Evolutionary conservation across 139 green algal species (phyloP), one percentile per base, ranked within the genome.

Genomic region (Volvox africanus): DNA sequence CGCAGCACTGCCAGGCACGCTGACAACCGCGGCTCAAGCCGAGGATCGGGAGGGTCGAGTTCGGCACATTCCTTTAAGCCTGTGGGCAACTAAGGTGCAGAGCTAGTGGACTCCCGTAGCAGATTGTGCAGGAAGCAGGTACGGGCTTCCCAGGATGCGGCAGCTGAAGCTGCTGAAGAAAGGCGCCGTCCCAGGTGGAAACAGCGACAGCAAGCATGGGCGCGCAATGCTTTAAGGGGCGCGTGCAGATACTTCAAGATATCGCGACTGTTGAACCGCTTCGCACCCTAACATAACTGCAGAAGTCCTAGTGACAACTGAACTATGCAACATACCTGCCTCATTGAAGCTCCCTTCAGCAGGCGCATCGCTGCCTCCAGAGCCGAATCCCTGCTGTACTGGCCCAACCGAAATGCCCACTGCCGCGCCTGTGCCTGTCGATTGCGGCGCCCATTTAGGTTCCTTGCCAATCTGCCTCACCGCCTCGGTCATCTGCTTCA

Each of bases 401-500:
- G 12, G n/a, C 35, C n/a, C 83, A 3, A 11, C 36, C 36, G 22
- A 36, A 11, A 20, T 6, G 28, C 16, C 35, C 35, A 65, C 67
- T 6, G 35, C 67, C 1, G 30, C 67, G 26, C 22, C 78, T 3
- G 82, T 30, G 13, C 20, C 62, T 32, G 32, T 24, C 62, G 2
- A 32, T 9, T 62, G 14, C 44, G 44, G 24, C 50, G 86, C 30
- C n/a, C 30, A 26, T 65, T 37, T 28, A 32, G 19, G 9, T 24
- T 69, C 67, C 35, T 33, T 77, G 30, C 20, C 86, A 28, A 82
- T 82, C 11, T 88, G 61, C 69, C 83, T 80, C 26, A 91, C 84
- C 3, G 90, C 90, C 13, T 93, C 90, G 20, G 90, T 67, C 0
- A 87, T 84, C 55, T 93, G 91, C 91, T 93, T 93, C 37, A 93